Conservation (phyloP, 176 grass and related monocot genomes). For the Puya raimondii region DNA sequence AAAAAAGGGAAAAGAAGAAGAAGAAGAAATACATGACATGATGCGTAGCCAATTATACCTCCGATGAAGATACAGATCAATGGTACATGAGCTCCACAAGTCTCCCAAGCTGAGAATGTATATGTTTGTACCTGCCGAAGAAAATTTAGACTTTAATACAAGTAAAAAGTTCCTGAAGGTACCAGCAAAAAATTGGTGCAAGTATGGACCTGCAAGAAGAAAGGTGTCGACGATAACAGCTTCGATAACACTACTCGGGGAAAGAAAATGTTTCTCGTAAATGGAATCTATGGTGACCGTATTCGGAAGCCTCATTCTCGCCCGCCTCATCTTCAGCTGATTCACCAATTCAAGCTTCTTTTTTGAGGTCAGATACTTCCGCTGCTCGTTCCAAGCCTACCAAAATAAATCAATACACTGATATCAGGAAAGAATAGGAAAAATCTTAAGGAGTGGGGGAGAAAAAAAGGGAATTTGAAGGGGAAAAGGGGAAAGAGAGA, state of each 20-base stretch:
- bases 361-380: slow-evolving; percentile 56
- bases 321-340: slow-evolving; percentile 50
- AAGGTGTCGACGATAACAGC: slow-evolving; percentile 57
- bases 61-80: slow-evolving; percentile 83
- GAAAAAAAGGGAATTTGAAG: background rate
- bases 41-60: slow-evolving; percentile 41
- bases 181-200: too few species aligned
- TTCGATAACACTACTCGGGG: slow-evolving; percentile 64
- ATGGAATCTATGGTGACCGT: slow-evolving; percentile 73
- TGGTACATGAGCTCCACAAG: slow-evolving; percentile 77
- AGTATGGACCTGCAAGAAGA: slow-evolving; percentile 58
- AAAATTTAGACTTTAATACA: slow-evolving; percentile 3
- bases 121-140: slow-evolving; percentile 80
- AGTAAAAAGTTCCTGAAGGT: too few species aligned
- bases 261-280: slow-evolving; percentile 83
- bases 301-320: slow-evolving; percentile 48
- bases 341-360: slow-evolving; percentile 48
- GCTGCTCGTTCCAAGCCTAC: slow-evolving; percentile 84
- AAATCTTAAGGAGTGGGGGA: background rate
- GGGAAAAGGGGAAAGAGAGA: background rate
- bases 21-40: slow-evolving; percentile 12
- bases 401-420: slow-evolving; percentile 14
- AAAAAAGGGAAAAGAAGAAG: too few species aligned
- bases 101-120: slow-evolving; percentile 89
- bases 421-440: background rate